A percentile compares a stretch with the other conserved stretches of the same genome.
Evolutionary conservation across 768 basidiomycete species (phyloP).

Genomic region (Kwoniella dendrophila): DNA sequence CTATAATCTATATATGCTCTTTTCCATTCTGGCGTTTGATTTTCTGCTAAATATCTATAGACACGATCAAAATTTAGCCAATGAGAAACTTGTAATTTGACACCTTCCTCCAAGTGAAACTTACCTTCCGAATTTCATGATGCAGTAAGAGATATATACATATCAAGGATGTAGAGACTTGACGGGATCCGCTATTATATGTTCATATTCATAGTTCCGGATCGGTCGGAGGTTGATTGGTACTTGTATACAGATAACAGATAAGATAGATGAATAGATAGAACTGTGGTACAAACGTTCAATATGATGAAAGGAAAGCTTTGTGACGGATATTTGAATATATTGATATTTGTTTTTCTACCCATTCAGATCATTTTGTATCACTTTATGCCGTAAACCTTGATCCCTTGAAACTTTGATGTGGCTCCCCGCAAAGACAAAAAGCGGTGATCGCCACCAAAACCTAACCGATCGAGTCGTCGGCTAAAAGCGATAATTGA

Average conservation of each 20-base stretch:
- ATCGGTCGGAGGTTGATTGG: not conserved
- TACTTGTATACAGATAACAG: not conserved
- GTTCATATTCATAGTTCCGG: not conserved
- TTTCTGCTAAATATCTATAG: constrained; percentile 46
- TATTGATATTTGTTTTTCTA: too few relatives aligned
- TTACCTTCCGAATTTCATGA: constrained; percentile 31
- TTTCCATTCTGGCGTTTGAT: constrained; percentile 56
- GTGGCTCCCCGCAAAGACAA: too few relatives aligned
- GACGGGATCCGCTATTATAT: not conserved
- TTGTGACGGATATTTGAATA: too few relatives aligned
- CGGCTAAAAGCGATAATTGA: not conserved
- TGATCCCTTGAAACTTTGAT: too few relatives aligned
- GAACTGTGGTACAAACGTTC: too few relatives aligned
- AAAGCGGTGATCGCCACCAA: constrained; percentile 7
- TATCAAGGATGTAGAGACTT: not conserved
- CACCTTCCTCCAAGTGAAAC: not conserved
- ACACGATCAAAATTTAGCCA: not conserved
- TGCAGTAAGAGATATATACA: constrained; percentile 6
- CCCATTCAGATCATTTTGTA: not conserved
- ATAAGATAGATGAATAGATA: not conserved
- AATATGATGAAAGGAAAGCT: constrained; percentile 5
- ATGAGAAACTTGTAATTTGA: not conserved
- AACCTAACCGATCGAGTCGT: not conserved
- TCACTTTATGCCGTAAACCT: too few relatives aligned
- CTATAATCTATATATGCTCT: constrained; percentile 56